These are phyloP conservation scores for Brassica carinata DNA, from an alignment of 345 rosid genomes.

Conservation along the genomic window DNA sequence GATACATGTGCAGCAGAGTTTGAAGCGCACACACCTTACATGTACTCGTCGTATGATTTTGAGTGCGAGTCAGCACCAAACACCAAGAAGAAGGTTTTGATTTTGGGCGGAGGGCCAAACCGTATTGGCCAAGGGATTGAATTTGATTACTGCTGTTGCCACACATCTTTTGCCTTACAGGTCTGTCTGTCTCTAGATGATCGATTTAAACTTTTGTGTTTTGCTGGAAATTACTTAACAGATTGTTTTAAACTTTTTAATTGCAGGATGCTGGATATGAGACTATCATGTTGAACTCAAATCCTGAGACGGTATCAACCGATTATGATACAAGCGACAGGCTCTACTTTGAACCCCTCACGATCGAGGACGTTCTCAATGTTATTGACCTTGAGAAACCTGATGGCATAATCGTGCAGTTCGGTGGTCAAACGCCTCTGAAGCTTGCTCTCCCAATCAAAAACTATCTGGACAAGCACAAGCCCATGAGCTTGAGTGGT, in stretches of 20 bases:
- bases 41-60: slow-evolving; percentile 92
- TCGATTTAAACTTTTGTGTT: slow-evolving; percentile 4
- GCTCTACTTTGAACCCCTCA: slow-evolving; percentile 92
- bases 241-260: background rate
- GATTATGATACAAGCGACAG: slow-evolving; percentile 97
- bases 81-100: slow-evolving; percentile 76
- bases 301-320: slow-evolving; percentile 96
- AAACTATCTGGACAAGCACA: slow-evolving; percentile 73
- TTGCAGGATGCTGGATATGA: slow-evolving; percentile 93
- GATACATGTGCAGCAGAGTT: slow-evolving; percentile 99
- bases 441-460: slow-evolving; percentile 89
- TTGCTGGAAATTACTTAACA: slow-evolving; percentile 11
- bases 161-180: slow-evolving; percentile 94
- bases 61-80: slow-evolving; percentile 97
- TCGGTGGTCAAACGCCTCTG: slow-evolving; percentile 98
- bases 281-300: slow-evolving; percentile 98
- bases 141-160: slow-evolving; percentile 99
- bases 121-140: slow-evolving; percentile 98
- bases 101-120: slow-evolving; percentile 98
- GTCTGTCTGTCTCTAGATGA: slow-evolving; percentile 43
- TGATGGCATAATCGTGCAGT: slow-evolving; percentile 94
- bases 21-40: slow-evolving; percentile 93
- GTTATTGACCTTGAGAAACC: slow-evolving; percentile 88
- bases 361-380: slow-evolving; percentile 87
- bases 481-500: slow-evolving; percentile 66